Conservation (phyloP, 2,329 filamentous ascomycete species). For the Helotiales sp. region DNA sequence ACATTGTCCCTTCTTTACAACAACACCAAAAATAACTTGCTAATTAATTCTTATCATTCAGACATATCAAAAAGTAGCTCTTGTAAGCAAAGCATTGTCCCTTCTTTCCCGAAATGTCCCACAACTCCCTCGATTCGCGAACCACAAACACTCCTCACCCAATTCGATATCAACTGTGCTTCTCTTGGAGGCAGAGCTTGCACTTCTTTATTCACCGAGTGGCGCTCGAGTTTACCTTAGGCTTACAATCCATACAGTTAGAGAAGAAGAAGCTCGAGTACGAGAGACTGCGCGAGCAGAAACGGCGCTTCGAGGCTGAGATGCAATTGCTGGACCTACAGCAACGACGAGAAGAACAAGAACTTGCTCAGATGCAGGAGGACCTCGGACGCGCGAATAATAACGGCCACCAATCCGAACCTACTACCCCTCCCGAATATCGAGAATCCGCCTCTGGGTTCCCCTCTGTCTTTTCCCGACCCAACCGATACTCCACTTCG, state of each 20-base stretch:
- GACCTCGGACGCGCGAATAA: slow-evolving; percentile 63
- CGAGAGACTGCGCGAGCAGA: slow-evolving; percentile 86
- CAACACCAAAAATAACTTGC: slow-evolving; percentile 13
- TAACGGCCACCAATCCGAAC: slow-evolving; percentile 82
- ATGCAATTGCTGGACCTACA: slow-evolving; percentile 88
- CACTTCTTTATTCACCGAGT: neutral
- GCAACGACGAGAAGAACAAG: slow-evolving; percentile 78
- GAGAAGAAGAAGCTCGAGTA: slow-evolving; percentile 94
- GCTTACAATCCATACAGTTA: slow-evolving; percentile 60
- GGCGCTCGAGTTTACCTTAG: slow-evolving; percentile 1
- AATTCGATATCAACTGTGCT: neutral
- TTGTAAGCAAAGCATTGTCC: slow-evolving; percentile 55
- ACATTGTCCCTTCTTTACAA: slow-evolving; percentile 2
- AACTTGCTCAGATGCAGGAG: slow-evolving; percentile 82
- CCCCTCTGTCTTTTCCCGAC: slow-evolving; percentile 76
- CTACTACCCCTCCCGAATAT: slow-evolving; percentile 94
- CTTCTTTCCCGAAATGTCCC: slow-evolving; percentile 1
- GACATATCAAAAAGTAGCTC: slow-evolving; percentile 72
- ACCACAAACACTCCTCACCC: neutral
- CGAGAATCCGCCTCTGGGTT: slow-evolving; percentile 72
- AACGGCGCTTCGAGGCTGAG: slow-evolving; percentile 85
- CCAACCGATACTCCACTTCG: slow-evolving; percentile 86
- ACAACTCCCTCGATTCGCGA: neutral
- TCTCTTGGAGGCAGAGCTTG: neutral
- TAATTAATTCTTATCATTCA: slow-evolving; percentile 37